Conservation (phyloP, 805 yeast species). For the Candida broadrunensis region DNA sequence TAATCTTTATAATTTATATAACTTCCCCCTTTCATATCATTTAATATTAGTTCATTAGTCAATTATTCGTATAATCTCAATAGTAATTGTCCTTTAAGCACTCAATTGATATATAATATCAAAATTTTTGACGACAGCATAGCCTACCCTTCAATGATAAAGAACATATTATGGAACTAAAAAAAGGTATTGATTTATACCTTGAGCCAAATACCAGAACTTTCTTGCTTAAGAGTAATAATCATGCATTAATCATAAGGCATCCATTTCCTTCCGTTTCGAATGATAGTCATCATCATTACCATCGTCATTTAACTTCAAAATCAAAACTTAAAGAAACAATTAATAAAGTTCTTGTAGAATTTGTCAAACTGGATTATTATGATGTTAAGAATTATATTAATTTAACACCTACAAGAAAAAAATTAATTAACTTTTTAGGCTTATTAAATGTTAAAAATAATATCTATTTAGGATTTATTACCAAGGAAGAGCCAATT, state of each 20-base stretch:
- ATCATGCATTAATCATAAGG: slow-evolving; percentile 58
- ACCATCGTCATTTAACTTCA: slow-evolving; percentile 9
- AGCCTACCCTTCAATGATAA: too few species aligned
- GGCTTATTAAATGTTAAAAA: slow-evolving; percentile 60
- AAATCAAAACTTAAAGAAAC: background rate
- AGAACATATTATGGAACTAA: too few species aligned
- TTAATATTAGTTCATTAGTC: too few species aligned
- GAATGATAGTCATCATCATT: background rate
- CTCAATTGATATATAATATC: too few species aligned
- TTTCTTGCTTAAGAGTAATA: slow-evolving; percentile 59
- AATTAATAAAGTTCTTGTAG: slow-evolving; percentile 42
- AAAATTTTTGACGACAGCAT: too few species aligned
- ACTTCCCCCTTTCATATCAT: too few species aligned
- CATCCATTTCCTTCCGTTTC: slow-evolving; percentile 33
- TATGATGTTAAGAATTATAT: slow-evolving; percentile 38
- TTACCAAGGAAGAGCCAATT: slow-evolving; percentile 56
- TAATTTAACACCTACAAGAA: slow-evolving; percentile 37
- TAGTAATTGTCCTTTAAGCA: too few species aligned
- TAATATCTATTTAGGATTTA: slow-evolving; percentile 53
- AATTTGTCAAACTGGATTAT: slow-evolving; percentile 44
- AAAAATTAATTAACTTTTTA: slow-evolving; percentile 50
- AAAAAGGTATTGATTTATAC: slow-evolving; percentile 52
- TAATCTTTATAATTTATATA: too few species aligned
- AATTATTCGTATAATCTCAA: too few species aligned
- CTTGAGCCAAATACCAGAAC: slow-evolving; percentile 67